Evolutionary conservation across 345 rosid genomes (phyloP).

Genomic region (Rhodamnia argentea): DNA sequence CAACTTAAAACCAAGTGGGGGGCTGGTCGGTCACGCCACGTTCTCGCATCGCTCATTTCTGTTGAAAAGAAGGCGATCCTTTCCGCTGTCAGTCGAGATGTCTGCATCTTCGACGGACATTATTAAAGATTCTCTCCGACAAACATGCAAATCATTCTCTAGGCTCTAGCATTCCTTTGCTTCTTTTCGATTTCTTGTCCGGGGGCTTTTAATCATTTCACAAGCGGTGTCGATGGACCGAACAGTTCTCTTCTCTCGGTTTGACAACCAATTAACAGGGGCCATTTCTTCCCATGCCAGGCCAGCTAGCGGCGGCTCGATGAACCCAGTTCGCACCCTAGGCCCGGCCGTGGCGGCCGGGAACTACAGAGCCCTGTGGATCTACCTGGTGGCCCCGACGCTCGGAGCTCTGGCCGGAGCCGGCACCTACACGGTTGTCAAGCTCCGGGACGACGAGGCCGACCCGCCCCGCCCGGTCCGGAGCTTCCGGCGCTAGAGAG

Average conservation of each 20-base stretch:
- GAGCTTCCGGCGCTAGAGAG: constrained; percentile 70
- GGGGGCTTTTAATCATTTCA: neutral
- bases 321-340: constrained; percentile 74
- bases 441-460: constrained; percentile 51
- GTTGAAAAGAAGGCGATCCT: neutral
- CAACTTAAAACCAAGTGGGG: neutral
- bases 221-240: neutral
- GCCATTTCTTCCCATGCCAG: constrained; percentile 21
- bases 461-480: constrained; percentile 67
- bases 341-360: constrained; percentile 98
- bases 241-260: neutral
- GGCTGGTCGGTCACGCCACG: neutral
- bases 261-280: neutral
- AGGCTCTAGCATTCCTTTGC: neutral
- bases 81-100: neutral
- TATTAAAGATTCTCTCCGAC: neutral
- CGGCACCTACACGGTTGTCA: constrained; percentile 60
- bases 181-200: neutral
- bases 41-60: neutral
- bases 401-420: constrained; percentile 83
- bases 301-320: constrained; percentile 78
- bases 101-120: neutral
- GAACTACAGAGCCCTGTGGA: constrained; percentile 63
- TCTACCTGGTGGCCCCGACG: constrained; percentile 79
- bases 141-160: neutral